These are phyloP conservation scores for Ogataea sp. DNA, from an alignment of 805 yeast genomes.

Conservation along the genomic window DNA sequence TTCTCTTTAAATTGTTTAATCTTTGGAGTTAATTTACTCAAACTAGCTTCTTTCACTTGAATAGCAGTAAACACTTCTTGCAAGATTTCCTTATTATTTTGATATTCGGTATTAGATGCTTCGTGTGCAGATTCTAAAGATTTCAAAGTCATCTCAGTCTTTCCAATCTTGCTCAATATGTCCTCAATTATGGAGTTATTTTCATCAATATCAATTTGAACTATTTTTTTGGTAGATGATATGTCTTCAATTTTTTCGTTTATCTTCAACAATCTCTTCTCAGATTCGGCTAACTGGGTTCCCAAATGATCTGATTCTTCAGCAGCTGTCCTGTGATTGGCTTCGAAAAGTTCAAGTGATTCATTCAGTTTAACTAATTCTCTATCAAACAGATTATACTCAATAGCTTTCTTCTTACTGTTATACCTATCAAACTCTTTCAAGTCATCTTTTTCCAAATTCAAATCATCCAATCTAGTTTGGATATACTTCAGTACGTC, in stretches of 20 bases:
- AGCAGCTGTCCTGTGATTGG: constrained; percentile 41
- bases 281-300: constrained; percentile 53
- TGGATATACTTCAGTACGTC: constrained; percentile 66
- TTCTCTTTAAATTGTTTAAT: constrained; percentile 28
- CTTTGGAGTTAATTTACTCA: constrained; percentile 32
- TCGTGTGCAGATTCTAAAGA: constrained; percentile 32
- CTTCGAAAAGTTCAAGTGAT: constrained; percentile 54
- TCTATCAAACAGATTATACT: constrained; percentile 68
- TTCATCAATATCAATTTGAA: constrained; percentile 50
- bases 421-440: constrained; percentile 62
- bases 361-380: constrained; percentile 59
- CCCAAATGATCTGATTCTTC: constrained; percentile 47
- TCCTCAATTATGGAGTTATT: constrained; percentile 42
- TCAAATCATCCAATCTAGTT: constrained; percentile 68
- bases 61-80: constrained; percentile 21
- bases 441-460: constrained; percentile 70
- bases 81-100: constrained; percentile 13
- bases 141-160: constrained; percentile 36
- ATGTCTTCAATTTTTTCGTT: constrained; percentile 37
- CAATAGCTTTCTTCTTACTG: constrained; percentile 58
- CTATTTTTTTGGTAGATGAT: constrained; percentile 39
- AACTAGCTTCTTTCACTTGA: constrained; percentile 26
- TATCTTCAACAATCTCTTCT: constrained; percentile 37
- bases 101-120: constrained; percentile 23
- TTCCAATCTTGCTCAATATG: constrained; percentile 38